Conservation (phyloP, 179 eudicot genomes). For the Sideroxylon spinosum region DNA sequence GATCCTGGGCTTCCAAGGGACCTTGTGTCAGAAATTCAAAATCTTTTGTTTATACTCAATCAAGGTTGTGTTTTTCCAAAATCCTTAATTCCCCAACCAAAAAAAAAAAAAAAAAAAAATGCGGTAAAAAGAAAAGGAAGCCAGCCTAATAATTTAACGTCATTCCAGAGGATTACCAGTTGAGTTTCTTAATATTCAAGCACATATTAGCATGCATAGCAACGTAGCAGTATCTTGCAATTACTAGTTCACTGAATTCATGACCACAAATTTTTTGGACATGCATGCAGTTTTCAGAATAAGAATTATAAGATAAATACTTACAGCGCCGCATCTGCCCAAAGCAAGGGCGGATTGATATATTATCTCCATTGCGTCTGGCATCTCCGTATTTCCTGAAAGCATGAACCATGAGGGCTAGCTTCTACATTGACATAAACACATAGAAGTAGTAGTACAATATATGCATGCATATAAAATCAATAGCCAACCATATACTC, state of each 20-base stretch:
- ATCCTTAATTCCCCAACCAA: not conserved
- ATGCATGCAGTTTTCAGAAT: not conserved
- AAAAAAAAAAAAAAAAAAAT: not conserved
- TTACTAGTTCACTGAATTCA: not conserved
- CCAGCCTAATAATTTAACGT: not conserved
- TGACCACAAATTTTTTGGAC: not conserved
- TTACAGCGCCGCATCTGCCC: constrained; percentile 87
- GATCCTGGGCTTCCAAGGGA: not conserved
- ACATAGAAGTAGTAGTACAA: constrained; percentile 7
- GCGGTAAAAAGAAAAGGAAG: not conserved
- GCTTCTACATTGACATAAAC: not conserved
- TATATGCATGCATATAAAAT: not conserved
- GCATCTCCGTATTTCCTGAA: constrained; percentile 77
- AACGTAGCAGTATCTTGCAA: not conserved
- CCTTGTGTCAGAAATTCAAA: not conserved
- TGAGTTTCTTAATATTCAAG: not conserved
- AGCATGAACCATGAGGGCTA: constrained; percentile 12
- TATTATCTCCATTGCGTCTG: constrained; percentile 93
- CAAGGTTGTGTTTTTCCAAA: not conserved
- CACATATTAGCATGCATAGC: not conserved
- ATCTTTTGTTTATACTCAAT: not conserved
- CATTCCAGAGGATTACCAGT: not conserved
- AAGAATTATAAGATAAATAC: constrained; percentile 23
- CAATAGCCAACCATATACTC: not conserved
- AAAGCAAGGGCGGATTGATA: constrained; percentile 80